phyloP scores from a whole-genome alignment of 2,329 filamentous ascomycete genomes.

The Hortaea werneckii region DNA sequence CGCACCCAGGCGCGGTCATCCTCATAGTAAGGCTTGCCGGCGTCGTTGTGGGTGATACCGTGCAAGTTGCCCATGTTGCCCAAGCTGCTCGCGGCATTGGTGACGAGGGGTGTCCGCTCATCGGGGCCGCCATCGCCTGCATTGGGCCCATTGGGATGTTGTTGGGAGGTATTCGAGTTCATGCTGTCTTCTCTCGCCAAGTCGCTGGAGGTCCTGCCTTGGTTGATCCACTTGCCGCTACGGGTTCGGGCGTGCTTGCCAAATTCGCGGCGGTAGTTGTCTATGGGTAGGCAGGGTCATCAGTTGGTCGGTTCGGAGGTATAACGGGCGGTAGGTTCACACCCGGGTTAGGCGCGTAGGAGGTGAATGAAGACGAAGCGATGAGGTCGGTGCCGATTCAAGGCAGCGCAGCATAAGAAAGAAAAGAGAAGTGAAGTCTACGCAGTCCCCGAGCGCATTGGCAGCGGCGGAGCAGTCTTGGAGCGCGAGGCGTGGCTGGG shows the following conservation, averaged over 20 bases:
- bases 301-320: not conserved
- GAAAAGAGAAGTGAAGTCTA: no score
- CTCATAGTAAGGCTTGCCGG: slow-evolving; percentile 12
- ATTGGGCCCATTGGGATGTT: not conserved
- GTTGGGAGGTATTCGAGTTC: not conserved
- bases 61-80: slow-evolving; percentile 8
- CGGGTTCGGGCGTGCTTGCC: slow-evolving; percentile 10
- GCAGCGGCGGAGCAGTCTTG: slow-evolving; percentile 1
- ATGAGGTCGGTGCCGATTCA: not conserved
- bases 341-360: no score
- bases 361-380: not conserved
- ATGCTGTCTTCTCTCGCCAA: not conserved
- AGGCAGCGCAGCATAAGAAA: not conserved
- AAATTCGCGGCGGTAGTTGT: slow-evolving; percentile 10
- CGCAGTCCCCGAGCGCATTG: not conserved
- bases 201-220: slow-evolving; percentile 1
- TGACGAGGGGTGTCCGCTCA: slow-evolving; percentile 14
- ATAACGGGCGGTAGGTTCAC: no score
- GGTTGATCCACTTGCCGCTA: slow-evolving; percentile 5
- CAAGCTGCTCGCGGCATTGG: slow-evolving; percentile 6
- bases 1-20: slow-evolving; percentile 23
- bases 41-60: slow-evolving; percentile 5
- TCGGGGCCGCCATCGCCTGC: slow-evolving; percentile 4
- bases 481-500: no score
- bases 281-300: not conserved